phyloP scores from a whole-genome alignment of 805 yeast species.

The Yarrowia sp. region DNA sequence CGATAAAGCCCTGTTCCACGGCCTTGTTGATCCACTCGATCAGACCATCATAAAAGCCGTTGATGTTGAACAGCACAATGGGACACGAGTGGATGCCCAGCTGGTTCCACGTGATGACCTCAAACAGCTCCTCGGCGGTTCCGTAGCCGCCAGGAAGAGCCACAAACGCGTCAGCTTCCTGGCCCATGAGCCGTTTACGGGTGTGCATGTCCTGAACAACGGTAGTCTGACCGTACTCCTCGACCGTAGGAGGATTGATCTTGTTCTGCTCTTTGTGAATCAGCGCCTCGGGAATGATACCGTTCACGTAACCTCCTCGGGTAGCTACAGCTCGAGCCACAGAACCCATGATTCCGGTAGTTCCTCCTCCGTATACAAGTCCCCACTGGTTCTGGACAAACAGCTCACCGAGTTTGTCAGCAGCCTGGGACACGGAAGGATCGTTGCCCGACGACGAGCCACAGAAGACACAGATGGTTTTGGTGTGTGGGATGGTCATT shows the following conservation, averaged over 20 bases:
- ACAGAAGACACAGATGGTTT: slow-evolving; percentile 80
- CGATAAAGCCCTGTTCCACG: slow-evolving; percentile 70
- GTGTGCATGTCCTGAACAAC: slow-evolving; percentile 90
- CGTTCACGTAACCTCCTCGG: slow-evolving; percentile 63
- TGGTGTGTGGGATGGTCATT: slow-evolving; percentile 41
- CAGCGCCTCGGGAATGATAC: slow-evolving; percentile 84
- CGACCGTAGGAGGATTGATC: slow-evolving; percentile 57
- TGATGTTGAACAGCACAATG: slow-evolving; percentile 74
- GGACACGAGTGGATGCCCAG: slow-evolving; percentile 86
- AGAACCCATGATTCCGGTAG: slow-evolving; percentile 53
- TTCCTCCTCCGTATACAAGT: slow-evolving; percentile 88
- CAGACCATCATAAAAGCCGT: slow-evolving; percentile 80
- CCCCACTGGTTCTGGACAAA: slow-evolving; percentile 71
- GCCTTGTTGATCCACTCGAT: slow-evolving; percentile 67
- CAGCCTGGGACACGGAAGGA: slow-evolving; percentile 58
- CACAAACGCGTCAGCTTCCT: slow-evolving; percentile 83
- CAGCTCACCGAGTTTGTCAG: slow-evolving; percentile 64
- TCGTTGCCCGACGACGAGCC: slow-evolving; percentile 79
- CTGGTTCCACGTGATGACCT: slow-evolving; percentile 90
- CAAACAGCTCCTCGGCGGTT: slow-evolving; percentile 87
- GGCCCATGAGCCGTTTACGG: slow-evolving; percentile 84
- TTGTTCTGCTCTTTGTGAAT: slow-evolving; percentile 72
- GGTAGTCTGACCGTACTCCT: slow-evolving; percentile 75
- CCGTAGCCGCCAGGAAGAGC: slow-evolving; percentile 95
- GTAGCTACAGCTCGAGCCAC: slow-evolving; percentile 44